These are phyloP conservation scores for Kodamaea alishanica DNA, from an alignment of 1,139 yeast species.

Conservation along the genomic window DNA sequence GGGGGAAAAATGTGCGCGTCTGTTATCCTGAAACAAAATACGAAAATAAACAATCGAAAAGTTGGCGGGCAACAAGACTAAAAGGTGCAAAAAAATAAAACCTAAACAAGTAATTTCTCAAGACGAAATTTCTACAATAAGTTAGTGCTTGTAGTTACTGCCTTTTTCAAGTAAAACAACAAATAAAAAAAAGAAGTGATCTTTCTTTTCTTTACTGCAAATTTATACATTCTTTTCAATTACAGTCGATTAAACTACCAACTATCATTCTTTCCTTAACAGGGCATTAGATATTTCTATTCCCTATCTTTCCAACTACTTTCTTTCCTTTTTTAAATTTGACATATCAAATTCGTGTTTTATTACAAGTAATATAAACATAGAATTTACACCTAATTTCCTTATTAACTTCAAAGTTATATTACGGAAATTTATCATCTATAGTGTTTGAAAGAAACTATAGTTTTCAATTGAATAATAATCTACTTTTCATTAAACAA, in stretches of 20 bases:
- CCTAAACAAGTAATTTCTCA: conserved; percentile 1
- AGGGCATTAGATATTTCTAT: not conserved
- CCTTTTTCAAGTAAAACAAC: not conserved
- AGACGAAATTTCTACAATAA: conserved; percentile 1
- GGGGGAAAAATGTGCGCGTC: too few relatives aligned
- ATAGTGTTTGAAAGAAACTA: too few relatives aligned
- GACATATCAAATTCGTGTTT: too few relatives aligned
- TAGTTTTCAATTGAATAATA: not conserved
- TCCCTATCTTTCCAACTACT: conserved; percentile 2
- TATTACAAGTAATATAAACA: too few relatives aligned
- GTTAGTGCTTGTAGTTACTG: not conserved
- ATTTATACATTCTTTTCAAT: not conserved
- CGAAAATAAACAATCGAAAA: too few relatives aligned
- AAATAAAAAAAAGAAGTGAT: not conserved
- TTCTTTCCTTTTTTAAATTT: not conserved
- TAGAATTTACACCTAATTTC: too few relatives aligned
- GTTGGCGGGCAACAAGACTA: too few relatives aligned
- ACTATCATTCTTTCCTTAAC: conserved; percentile 6
- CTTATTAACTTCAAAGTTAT: too few relatives aligned
- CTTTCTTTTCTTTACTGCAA: not conserved
- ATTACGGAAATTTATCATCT: too few relatives aligned
- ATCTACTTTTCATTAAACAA: not conserved
- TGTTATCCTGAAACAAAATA: too few relatives aligned
- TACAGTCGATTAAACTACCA: not conserved
- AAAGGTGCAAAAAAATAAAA: too few relatives aligned